Evolutionary conservation across 768 basidiomycete species (phyloP).

Genomic region (Xerocomus brunneocitrinus): DNA sequence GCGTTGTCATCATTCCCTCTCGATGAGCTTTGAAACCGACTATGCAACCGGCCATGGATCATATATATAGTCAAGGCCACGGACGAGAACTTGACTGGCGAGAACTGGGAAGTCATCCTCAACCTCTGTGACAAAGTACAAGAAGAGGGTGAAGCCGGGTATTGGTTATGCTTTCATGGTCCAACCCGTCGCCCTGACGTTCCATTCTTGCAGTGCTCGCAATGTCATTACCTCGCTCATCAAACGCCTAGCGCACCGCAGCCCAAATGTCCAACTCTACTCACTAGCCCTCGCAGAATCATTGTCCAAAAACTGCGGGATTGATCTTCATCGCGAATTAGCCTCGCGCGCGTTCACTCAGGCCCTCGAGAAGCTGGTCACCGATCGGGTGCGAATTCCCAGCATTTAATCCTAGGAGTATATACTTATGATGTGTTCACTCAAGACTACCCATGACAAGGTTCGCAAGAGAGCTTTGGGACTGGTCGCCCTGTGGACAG

Average conservation of each 20-base stretch:
- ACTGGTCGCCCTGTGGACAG: constrained; percentile 79
- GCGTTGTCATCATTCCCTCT: constrained; percentile 31
- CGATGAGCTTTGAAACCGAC: constrained; percentile 7
- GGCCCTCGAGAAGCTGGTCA: constrained; percentile 79
- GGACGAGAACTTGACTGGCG: constrained; percentile 91
- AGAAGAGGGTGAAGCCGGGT: constrained; percentile 88
- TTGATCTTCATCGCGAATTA: constrained; percentile 78
- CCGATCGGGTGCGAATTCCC: constrained; percentile 65
- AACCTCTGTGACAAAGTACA: constrained; percentile 95
- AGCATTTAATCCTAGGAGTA: neutral
- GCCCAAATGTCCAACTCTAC: constrained; percentile 95
- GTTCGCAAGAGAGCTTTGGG: constrained; percentile 73
- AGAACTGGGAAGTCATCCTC: constrained; percentile 94
- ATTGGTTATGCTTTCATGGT: constrained; percentile 5
- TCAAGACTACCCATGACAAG: constrained; percentile 84
- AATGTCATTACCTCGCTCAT: constrained; percentile 79
- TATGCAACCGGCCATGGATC: neutral
- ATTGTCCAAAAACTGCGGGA: constrained; percentile 85
- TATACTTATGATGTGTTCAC: constrained; percentile 12
- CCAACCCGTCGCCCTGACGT: constrained; percentile 15
- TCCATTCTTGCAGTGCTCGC: constrained; percentile 59
- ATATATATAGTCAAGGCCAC: constrained; percentile 78
- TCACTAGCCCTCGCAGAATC: constrained; percentile 84
- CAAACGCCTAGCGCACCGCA: constrained; percentile 90
- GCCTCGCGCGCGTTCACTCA: constrained; percentile 88